A percentile compares a stretch with the other conserved stretches of the same genome.
Evolutionary conservation across 129 eudicot genomes (phyloP).

Genomic region (Solidago caesia): DNA sequence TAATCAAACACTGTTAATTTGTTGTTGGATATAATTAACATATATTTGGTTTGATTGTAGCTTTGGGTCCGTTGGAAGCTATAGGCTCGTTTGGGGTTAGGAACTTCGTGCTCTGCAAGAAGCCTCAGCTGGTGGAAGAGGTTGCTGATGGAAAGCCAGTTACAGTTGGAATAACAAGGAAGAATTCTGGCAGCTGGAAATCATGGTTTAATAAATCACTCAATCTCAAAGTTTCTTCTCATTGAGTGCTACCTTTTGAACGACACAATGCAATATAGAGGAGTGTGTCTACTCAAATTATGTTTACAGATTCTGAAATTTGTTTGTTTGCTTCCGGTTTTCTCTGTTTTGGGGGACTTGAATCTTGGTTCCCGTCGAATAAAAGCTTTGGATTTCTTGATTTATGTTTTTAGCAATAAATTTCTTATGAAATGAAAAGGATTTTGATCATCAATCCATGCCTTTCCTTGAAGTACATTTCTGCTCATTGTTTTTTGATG

Average conservation of each 20-base stretch:
- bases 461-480: neutral
- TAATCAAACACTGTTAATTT: neutral
- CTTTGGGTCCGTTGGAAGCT: constrained; percentile 66
- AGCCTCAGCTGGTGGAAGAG: constrained; percentile 50
- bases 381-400: constrained; percentile 15
- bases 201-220: constrained; percentile 63
- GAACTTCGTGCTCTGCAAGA: constrained; percentile 86
- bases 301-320: constrained; percentile 16
- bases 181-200: constrained; percentile 55
- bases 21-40: neutral
- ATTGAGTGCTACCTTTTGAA: constrained; percentile 32
- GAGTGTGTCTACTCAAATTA: constrained; percentile 11
- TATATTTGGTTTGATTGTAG: constrained; percentile 33
- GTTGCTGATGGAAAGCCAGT: constrained; percentile 29
- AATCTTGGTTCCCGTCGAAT: constrained; percentile 33
- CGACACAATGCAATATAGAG: constrained; percentile 11
- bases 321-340: constrained; percentile 16
- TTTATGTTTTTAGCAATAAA: neutral
- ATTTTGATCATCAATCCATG: neutral
- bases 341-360: constrained; percentile 22
- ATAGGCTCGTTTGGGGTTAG: constrained; percentile 78
- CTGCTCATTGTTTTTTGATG: constrained; percentile 4
- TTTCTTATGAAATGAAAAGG: constrained; percentile 13
- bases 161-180: constrained; percentile 30
- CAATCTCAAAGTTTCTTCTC: constrained; percentile 48